Evolutionary conservation across 108 stramenopile species (phyloP).

Genomic region (Pseudonitzschia delicatissima): DNA sequence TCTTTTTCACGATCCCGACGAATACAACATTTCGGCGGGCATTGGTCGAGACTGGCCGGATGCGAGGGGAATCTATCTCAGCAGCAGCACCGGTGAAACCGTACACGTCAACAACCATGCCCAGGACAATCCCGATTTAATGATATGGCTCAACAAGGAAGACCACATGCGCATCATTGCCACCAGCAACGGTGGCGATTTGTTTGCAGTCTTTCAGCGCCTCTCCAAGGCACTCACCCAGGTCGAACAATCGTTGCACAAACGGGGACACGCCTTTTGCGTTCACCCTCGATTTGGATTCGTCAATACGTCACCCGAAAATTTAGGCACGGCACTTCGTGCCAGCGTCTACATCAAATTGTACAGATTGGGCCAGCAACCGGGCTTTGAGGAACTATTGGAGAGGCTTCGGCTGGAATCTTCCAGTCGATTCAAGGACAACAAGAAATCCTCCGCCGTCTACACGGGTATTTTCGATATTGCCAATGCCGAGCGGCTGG

Average conservation of each 20-base stretch:
- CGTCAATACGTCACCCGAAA: slow-evolving; percentile 80
- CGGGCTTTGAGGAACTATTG: slow-evolving; percentile 64
- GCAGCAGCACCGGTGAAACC: not conserved
- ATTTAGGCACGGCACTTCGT: slow-evolving; percentile 84
- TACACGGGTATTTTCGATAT: slow-evolving; percentile 82
- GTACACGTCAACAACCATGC: slow-evolving; percentile 7
- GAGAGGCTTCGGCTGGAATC: slow-evolving; percentile 60
- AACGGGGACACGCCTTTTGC: slow-evolving; percentile 55
- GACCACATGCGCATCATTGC: slow-evolving; percentile 89
- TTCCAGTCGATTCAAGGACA: slow-evolving; percentile 29
- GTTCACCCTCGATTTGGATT: slow-evolving; percentile 62
- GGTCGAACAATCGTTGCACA: slow-evolving; percentile 52
- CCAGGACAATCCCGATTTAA: slow-evolving; percentile 73
- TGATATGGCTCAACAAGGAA: slow-evolving; percentile 92
- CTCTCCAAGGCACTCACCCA: slow-evolving; percentile 53
- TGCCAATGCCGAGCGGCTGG: slow-evolving; percentile 85
- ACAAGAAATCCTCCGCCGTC: not conserved
- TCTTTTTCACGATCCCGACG: slow-evolving; percentile 82
- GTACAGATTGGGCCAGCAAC: slow-evolving; percentile 57
- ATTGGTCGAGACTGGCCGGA: slow-evolving; percentile 89
- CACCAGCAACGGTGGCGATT: slow-evolving; percentile 82
- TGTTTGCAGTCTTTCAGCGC: slow-evolving; percentile 82
- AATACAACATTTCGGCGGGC: slow-evolving; percentile 70
- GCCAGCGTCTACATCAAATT: slow-evolving; percentile 83
- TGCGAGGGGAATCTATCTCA: slow-evolving; percentile 71